These are phyloP conservation scores for Glutinoglossum americanum DNA, from an alignment of 495 filamentous ascomycete species.

Conservation along the genomic window DNA sequence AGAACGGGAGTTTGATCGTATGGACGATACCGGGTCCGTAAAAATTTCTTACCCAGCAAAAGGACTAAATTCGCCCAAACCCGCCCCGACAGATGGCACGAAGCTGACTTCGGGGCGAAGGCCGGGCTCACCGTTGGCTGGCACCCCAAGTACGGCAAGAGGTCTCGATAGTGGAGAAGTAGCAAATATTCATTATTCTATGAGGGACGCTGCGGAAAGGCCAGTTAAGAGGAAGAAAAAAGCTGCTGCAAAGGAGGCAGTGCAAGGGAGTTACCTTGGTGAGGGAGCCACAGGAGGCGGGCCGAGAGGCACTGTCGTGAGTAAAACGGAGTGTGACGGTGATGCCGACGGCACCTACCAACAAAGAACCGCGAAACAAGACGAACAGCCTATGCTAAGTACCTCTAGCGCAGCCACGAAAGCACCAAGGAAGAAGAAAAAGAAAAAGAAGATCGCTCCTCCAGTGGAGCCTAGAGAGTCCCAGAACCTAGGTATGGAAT, in stretches of 20 bases:
- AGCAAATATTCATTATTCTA: constrained; percentile 16
- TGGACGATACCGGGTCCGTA: constrained; percentile 43
- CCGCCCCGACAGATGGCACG: neutral
- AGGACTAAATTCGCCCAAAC: neutral
- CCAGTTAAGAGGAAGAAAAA: constrained; percentile 34
- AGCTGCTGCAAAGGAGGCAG: constrained; percentile 16
- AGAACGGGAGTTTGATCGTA: constrained; percentile 28
- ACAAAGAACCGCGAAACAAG: neutral
- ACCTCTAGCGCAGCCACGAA: neutral
- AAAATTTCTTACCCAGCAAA: constrained; percentile 75
- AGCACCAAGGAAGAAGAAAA: constrained; percentile 10
- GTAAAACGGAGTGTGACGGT: neutral
- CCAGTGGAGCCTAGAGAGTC: neutral
- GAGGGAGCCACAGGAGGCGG: constrained; percentile 16
- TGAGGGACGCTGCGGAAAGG: constrained; percentile 25
- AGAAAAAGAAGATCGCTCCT: constrained; percentile 5
- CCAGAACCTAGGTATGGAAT: neutral
- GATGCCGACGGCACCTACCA: neutral
- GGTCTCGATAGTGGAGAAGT: constrained; percentile 13
- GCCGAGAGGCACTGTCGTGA: constrained; percentile 19
- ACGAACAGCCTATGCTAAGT: neutral
- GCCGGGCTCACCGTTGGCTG: constrained; percentile 1
- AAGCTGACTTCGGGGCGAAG: neutral
- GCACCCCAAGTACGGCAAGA: constrained; percentile 7
- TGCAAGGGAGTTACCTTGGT: constrained; percentile 25